Base-by-base conservation (phyloP, 257 asterid species). In the Craterostigma plantagineum region DNA sequence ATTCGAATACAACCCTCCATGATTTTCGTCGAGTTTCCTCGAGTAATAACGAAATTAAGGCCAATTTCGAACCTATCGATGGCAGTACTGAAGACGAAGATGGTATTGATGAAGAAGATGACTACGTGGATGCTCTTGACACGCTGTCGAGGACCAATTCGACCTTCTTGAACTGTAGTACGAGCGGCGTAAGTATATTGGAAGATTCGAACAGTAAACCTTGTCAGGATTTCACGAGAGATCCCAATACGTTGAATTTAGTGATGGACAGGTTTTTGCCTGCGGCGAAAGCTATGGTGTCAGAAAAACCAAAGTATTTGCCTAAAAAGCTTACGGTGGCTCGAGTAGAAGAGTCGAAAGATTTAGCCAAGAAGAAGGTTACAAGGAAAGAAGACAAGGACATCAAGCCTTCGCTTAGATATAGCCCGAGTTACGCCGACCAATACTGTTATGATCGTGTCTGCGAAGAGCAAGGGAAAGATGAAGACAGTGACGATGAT, bases 261-360 rank as follows among this genome's bases (percentile, higher is more conserved):
- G 13, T 35, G 9, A 35, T 35, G 12, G 40, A 57, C 40, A 76
- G 73, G 55, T 72, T 76, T 64, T 60, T 72, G 40, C 87, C 82
- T 12, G 79, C 73, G 13, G 78, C 76, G 33, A 68, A 65, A 53
- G 81, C 78, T 18, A 65, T 76, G 78, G 66, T 55, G 33, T 52
- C 67, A 10, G 78, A 68, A 43, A 52, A 51, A 8, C 78, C 76
- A 49, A 71, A 57, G 16, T 43, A 46, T 63, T 63, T 63, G 53
- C n/a, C n/a, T 53, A 67, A 30, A 61, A 23, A 23, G 30, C 30
- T 6, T 23, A 23, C 30, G 30, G 30, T 23, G 30, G 6, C 6
- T 23, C 30, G 30, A 23, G 30, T 2, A 6, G 30, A 23, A 23
- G 30, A 23, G 48, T 66, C 72, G 59, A 46, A 68, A 53, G 52